Percentiles rank a stretch among this genome's conserved stretches.
Conservation (phyloP, 1,139 yeast species). For the Blastobotrys buckinghamii region DNA sequence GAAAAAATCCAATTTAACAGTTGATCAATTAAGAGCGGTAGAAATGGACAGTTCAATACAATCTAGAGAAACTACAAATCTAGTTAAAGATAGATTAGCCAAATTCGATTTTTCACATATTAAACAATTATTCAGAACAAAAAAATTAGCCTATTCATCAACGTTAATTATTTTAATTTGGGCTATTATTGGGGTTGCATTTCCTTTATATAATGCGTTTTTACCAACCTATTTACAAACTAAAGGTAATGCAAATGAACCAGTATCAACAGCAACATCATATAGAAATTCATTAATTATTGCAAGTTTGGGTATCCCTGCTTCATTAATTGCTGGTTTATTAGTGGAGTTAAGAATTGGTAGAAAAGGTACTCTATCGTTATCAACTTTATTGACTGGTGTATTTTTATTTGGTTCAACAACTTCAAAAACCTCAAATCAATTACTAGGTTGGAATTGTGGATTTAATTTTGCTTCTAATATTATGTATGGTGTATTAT, state of each 20-base stretch:
- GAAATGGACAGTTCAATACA: neutral
- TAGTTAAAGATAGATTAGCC: neutral
- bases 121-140: conserved; percentile 36
- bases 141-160: conserved; percentile 39
- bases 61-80: neutral
- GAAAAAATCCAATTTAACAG: conserved; percentile 40
- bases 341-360: conserved; percentile 44
- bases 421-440: conserved; percentile 44
- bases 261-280: conserved; percentile 31
- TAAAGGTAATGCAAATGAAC: conserved; percentile 41
- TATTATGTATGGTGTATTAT: conserved; percentile 49
- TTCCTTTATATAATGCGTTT: conserved; percentile 47
- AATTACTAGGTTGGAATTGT: conserved; percentile 48
- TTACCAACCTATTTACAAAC: conserved; percentile 43
- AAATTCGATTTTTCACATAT: conserved; percentile 17
- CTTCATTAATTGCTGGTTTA: conserved; percentile 50
- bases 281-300: conserved; percentile 50
- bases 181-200: conserved; percentile 48
- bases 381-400: conserved; percentile 50
- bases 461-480: conserved; percentile 46
- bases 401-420: conserved; percentile 54
- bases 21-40: conserved; percentile 35
- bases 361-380: conserved; percentile 49
- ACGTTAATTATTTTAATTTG: conserved; percentile 41
- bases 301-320: conserved; percentile 47